A percentile compares a stretch with the other conserved stretches of the same genome.
Evolutionary conservation across 164 flowering plant species (phyloP).

Genomic region (Hamamelis virginiana): DNA sequence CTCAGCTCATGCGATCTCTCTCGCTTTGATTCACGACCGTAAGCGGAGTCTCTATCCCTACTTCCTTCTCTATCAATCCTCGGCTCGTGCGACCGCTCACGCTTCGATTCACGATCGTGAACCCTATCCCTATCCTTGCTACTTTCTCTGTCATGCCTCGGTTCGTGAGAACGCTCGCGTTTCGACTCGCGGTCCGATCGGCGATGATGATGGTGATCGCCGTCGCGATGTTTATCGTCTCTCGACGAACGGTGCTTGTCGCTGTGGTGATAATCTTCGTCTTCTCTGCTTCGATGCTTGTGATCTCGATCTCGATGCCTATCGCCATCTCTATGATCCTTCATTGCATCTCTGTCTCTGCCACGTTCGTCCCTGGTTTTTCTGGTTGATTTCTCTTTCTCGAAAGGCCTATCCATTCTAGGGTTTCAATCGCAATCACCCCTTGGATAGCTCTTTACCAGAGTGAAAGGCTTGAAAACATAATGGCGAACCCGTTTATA

Average conservation of each 20-base stretch:
- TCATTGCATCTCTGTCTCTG: constrained; percentile 23
- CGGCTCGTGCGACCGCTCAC: constrained; percentile 31
- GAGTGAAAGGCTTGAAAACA: too few relatives aligned
- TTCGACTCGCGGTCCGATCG: constrained; percentile 19
- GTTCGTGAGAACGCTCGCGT: constrained; percentile 12
- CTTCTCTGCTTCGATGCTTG: constrained; percentile 27
- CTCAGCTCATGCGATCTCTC: constrained; percentile 30
- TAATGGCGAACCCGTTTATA: too few relatives aligned
- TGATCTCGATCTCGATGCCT: constrained; percentile 24
- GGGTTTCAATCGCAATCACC: not conserved
- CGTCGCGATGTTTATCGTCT: constrained; percentile 24
- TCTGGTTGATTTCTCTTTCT: constrained; percentile 15
- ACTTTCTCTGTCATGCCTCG: not conserved
- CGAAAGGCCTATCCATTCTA: constrained; percentile 16
- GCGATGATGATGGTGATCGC: constrained; percentile 20
- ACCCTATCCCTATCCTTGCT: constrained; percentile 12
- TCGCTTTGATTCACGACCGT: constrained; percentile 22
- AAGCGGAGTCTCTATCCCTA: constrained; percentile 8
- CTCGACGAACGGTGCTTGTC: constrained; percentile 8
- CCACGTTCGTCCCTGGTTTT: constrained; percentile 22
- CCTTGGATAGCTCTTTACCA: too few relatives aligned
- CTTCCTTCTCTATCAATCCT: constrained; percentile 10
- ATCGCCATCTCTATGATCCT: constrained; percentile 21
- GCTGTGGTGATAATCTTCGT: constrained; percentile 12
- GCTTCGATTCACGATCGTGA: constrained; percentile 19